Percentiles rank a stretch among this genome's conserved stretches.
These are phyloP conservation scores for Elasticomyces elasticus DNA, from an alignment of 495 filamentous ascomycete genomes.

Conservation along the genomic window DNA sequence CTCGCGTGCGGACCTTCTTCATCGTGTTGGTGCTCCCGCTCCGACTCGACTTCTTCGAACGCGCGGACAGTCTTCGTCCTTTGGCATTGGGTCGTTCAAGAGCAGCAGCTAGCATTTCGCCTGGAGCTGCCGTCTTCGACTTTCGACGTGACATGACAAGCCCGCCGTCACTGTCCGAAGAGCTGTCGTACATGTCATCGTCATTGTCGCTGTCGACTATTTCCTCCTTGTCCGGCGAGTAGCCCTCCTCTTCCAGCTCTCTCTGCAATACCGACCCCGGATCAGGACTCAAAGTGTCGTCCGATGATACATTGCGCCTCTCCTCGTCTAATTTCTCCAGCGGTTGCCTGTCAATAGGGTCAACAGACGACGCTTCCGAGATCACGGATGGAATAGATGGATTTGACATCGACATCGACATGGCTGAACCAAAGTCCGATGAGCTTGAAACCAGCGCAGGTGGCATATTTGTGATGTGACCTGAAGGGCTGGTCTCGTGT, in stretches of 20 bases:
- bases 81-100: not conserved
- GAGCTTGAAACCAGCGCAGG: constrained; percentile 29
- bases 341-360: constrained; percentile 23
- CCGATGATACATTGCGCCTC: constrained; percentile 12
- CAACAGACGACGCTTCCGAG: constrained; percentile 33
- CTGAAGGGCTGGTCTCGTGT: constrained; percentile 23
- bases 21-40: constrained; percentile 22
- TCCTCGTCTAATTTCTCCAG: constrained; percentile 1
- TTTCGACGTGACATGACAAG: constrained; percentile 18
- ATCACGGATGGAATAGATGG: constrained; percentile 37
- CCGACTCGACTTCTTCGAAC: constrained; percentile 12
- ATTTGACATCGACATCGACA: constrained; percentile 35
- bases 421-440: constrained; percentile 34
- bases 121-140: not conserved
- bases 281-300: constrained; percentile 10
- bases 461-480: constrained; percentile 17
- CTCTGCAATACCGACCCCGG: not conserved
- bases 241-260: constrained; percentile 10
- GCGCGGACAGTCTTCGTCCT: constrained; percentile 1
- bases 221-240: constrained; percentile 24
- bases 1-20: constrained; percentile 20
- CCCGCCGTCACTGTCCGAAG: constrained; percentile 43
- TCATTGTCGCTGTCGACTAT: constrained; percentile 32
- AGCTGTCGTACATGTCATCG: constrained; percentile 37
- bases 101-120: not conserved